A percentile compares a stretch with the other conserved stretches of the same genome.
Evolutionary conservation across 2,329 filamentous ascomycete genomes (phyloP).

Genomic region (Plectosphaerella sp.): DNA sequence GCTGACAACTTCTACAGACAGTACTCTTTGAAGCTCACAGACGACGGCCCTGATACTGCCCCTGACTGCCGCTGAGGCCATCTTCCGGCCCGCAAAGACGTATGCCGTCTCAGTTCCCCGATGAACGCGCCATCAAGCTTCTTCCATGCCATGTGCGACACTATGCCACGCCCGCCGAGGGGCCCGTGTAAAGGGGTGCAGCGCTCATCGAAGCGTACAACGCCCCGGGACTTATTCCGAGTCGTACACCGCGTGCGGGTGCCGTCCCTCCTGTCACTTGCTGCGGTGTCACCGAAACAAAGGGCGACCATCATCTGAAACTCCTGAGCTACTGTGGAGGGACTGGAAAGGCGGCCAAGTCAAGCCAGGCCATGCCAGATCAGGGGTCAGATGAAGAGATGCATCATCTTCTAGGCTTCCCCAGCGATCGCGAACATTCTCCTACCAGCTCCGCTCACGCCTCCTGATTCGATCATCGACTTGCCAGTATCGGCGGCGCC

Average conservation of each 20-base stretch:
- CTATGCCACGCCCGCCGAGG: constrained; percentile 18
- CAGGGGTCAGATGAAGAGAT: constrained; percentile 4
- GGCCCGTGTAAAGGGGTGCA: constrained; percentile 17
- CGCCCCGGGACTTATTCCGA: constrained; percentile 18
- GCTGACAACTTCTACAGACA: not conserved
- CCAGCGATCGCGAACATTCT: not conserved
- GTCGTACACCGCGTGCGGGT: constrained; percentile 15
- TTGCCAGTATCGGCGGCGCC: not conserved
- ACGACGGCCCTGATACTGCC: not conserved
- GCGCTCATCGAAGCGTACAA: constrained; percentile 30
- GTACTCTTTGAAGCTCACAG: not conserved
- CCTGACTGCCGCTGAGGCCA: too few relatives aligned
- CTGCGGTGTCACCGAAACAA: constrained; percentile 23
- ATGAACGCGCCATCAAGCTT: constrained; percentile 12
- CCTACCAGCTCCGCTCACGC: not conserved
- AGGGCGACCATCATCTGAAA: constrained; percentile 25
- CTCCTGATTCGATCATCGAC: too few relatives aligned
- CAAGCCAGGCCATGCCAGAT: not conserved
- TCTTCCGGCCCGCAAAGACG: not conserved
- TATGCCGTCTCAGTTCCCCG: too few relatives aligned
- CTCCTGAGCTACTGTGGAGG: constrained; percentile 11
- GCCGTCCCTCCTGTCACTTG: constrained; percentile 24
- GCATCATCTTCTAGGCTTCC: constrained; percentile 1
- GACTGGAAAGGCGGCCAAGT: constrained; percentile 3
- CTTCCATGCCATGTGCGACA: constrained; percentile 26